Base-by-base conservation (phyloP, 1,284 basidiomycete species). In the Ganoderma meredithae region DNA sequence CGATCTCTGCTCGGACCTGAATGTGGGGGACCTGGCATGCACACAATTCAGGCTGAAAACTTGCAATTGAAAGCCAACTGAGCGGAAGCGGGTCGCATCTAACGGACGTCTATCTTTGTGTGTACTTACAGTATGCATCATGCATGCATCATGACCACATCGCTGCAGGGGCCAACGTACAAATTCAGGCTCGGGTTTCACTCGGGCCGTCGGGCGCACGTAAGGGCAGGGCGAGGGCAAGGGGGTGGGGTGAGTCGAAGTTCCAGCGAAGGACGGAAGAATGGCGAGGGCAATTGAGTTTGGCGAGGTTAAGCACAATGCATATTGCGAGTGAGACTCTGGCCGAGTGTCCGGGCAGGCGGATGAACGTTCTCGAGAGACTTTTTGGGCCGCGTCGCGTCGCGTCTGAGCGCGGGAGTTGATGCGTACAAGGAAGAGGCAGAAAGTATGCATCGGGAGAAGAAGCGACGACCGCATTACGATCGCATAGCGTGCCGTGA, bases 361-460 rank as follows among this genome's bases (percentile, higher is more conserved):
- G 44, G 47, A 49, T 49, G 47, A 49, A 49, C 47, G 47, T 49
- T 49, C 47, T 49, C 22, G 22, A 49, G 47, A 49, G 27, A 31
- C 27, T 31, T 31, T 31, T n/a, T 7, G 19, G n/a, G 22, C 22
- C 44, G 44, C 44, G 44, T 47, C 44, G 44, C 43, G 6, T 44
- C 15, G 7, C n/a, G 44, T 13, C 3, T 41, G 13, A 19, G 44
- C 44, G 6, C 9, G 27, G 27, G 27, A 22, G 9, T 2, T 47
- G 17, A 47, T 8, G 7, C 27, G 27, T 3, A 3, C 27, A 31
- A 1, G 27, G 3, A 31, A 31, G 19, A 36, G 6, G 6, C 36
- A 36, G 36, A 36, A 36, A 36, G 36, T 36, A 36, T 36, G 36
- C 22, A 49, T 49, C 47, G 47, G 47, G 47, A 10, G 47, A 5